Evolutionary conservation across 148 eudicot species (phyloP), one percentile per base, ranked within the genome.

Genomic region (Camellia lanceoleosa): DNA sequence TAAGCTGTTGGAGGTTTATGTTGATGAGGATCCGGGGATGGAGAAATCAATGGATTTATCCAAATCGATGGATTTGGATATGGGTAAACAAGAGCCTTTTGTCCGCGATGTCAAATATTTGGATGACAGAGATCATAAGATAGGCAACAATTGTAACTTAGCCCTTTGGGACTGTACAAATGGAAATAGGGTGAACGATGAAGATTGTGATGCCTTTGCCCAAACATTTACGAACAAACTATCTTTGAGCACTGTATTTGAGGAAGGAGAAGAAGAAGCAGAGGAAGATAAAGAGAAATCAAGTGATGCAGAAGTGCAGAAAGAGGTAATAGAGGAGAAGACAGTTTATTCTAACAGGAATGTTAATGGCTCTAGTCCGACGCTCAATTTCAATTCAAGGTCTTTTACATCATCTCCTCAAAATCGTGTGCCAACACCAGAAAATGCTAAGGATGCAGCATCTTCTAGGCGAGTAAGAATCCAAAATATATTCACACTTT

Each of bases 271-370:
- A 80, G 83, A 76, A 30, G 89, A 84, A 69, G 87, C 81, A 23
- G 89, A 89, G 38, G 83, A 84, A 58, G 82, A 78, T 51, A 84
- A 82, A 10, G 88, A 73, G 30, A 88, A 80, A 65, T 52, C 78
- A 15, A 81, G 52, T 54, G 98, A 91, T 64, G 94, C 88, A 58
- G 98, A 87, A 75, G 94, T 93, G 23, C 91, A 94, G 87, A 92
- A 93, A 84, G 94, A 92, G 77, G 99, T 94, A 13, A 96, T 96
- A 7, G 94, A 94, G 84, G 98, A 94, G 83, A 91, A 90, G 79
- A 91, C 78, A 54, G 87, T 89, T 49, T 81, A 76, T 75, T 55
- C 73, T 18, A 30, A 56, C 18, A 58, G 56, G 3, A 8, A 49
- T 12, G 16, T 56, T 68, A 52, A 78, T 75, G 44, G 58, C 71